Evolutionary conservation across 2,329 filamentous ascomycete genomes (phyloP).

Genomic region (Calonectria crousiana): DNA sequence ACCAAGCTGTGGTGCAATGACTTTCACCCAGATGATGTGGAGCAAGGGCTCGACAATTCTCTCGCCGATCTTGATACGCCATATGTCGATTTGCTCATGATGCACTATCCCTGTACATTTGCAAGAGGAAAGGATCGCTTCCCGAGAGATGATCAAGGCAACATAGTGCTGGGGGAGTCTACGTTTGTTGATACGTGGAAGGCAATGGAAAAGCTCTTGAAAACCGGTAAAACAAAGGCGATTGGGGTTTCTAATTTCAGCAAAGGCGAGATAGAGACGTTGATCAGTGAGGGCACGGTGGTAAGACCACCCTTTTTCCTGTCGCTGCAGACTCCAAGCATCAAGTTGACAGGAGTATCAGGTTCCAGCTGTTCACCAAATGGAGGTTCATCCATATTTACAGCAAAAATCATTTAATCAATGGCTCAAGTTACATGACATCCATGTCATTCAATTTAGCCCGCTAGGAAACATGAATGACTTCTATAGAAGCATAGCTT

Average conservation of each 20-base stretch:
- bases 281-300: conserved; percentile 50
- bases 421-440: conserved; percentile 40
- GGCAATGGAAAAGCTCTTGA: conserved; percentile 38
- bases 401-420: conserved; percentile 38
- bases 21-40: conserved; percentile 44
- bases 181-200: conserved; percentile 43
- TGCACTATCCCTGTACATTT: conserved; percentile 41
- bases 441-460: conserved; percentile 50
- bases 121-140: conserved; percentile 29
- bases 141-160: conserved; percentile 15
- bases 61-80: conserved; percentile 44
- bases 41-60: conserved; percentile 41
- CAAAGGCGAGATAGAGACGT: conserved; percentile 58
- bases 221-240: conserved; percentile 28
- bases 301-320: neutral
- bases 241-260: conserved; percentile 70
- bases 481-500: conserved; percentile 45
- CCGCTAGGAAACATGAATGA: conserved; percentile 51
- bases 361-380: conserved; percentile 36
- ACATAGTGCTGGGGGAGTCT: conserved; percentile 33
- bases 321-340: neutral
- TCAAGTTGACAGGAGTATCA: neutral
- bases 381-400: conserved; percentile 71
- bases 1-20: conserved; percentile 49
- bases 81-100: conserved; percentile 46